Base-by-base conservation (phyloP, 345 rosid genomes). In the Barbarea vulgaris region DNA sequence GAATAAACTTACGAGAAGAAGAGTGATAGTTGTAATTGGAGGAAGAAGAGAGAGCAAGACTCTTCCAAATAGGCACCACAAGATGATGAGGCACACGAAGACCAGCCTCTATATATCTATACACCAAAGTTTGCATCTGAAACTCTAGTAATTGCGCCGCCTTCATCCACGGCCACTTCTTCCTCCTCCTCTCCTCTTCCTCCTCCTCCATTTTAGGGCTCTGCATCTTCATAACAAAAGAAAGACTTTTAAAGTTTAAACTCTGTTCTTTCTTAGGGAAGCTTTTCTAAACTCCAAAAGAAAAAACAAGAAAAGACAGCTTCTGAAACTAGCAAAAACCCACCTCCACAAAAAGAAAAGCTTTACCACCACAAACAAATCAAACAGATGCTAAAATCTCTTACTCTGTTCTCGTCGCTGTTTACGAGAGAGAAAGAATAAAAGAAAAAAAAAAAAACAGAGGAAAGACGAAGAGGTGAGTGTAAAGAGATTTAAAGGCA, bases 141-240 rank as follows among this genome's bases (percentile, higher is more conserved):
- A 86, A 84, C 82, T 90, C 89, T 30, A 70, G 41, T 71, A 83
- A 69, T 79, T 90, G 91, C 9, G 80, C 80, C 46, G 57, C 61
- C 34, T 85, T 85, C 67, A 87, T 73, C 64, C 34, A 67, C 14
- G 78, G 78, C 70, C 44, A 52, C 48, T 50, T 59, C 51, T 5
- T 72, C 44, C 59, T 52, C 74, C 58, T 70, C 48, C 14, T 74
- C 57, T 33, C 77, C 64, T 34, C 47, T 41, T 15, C 54, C 71
- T 58, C 73, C 59, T 36, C 17, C 25, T 21, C 10, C 60, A 37
- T 55, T 77, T 63, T 64, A 56, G 68, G 33, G 30, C 54, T 63
- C 67, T 47, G 53, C 81, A 57, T 57, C 72, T 58, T 28, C 63
- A 57, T 30, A 14, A 63, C 54, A 25, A 34, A 31, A 19, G 46